Evolutionary conservation across 1,139 yeast genomes (phyloP).

Genomic region (Kazachstania sp.): DNA sequence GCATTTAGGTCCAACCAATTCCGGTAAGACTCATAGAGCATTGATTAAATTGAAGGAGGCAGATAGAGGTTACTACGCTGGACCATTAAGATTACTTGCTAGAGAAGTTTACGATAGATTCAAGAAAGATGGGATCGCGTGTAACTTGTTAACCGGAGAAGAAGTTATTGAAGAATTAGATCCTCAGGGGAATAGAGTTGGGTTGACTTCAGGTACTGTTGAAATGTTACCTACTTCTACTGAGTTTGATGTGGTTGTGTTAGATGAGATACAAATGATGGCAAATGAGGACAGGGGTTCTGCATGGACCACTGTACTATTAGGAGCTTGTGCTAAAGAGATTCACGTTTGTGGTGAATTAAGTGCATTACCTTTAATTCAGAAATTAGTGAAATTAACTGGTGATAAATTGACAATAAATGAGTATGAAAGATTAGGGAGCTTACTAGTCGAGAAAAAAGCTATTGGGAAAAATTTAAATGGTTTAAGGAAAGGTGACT

Average conservation of each 20-base stretch:
- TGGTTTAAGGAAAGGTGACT: slow-evolving; percentile 60
- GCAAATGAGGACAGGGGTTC: slow-evolving; percentile 73
- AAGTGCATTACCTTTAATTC: slow-evolving; percentile 61
- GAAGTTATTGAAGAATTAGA: slow-evolving; percentile 71
- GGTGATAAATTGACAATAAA: slow-evolving; percentile 73
- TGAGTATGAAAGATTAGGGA: slow-evolving; percentile 66
- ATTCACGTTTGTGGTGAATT: slow-evolving; percentile 92
- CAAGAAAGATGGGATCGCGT: slow-evolving; percentile 52
- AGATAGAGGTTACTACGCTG: slow-evolving; percentile 85
- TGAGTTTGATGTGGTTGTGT: slow-evolving; percentile 75
- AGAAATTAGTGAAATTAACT: slow-evolving; percentile 50
- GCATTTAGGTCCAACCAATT: slow-evolving; percentile 96
- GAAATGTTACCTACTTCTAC: slow-evolving; percentile 76
- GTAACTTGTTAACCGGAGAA: slow-evolving; percentile 90
- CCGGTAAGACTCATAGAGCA: slow-evolving; percentile 91
- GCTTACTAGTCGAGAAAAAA: slow-evolving; percentile 46
- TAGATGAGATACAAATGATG: slow-evolving; percentile 96
- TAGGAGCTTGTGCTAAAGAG: slow-evolving; percentile 81
- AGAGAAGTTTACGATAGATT: slow-evolving; percentile 84
- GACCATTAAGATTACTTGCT: slow-evolving; percentile 84
- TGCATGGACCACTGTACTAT: slow-evolving; percentile 89
- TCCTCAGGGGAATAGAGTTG: slow-evolving; percentile 59
- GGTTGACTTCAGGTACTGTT: slow-evolving; percentile 77
- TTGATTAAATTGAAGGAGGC: slow-evolving; percentile 58
- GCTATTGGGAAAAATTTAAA: slow-evolving; percentile 34